Evolutionary conservation across 2,329 filamentous ascomycete genomes (phyloP).

Genomic region (Penicillium sp.): DNA sequence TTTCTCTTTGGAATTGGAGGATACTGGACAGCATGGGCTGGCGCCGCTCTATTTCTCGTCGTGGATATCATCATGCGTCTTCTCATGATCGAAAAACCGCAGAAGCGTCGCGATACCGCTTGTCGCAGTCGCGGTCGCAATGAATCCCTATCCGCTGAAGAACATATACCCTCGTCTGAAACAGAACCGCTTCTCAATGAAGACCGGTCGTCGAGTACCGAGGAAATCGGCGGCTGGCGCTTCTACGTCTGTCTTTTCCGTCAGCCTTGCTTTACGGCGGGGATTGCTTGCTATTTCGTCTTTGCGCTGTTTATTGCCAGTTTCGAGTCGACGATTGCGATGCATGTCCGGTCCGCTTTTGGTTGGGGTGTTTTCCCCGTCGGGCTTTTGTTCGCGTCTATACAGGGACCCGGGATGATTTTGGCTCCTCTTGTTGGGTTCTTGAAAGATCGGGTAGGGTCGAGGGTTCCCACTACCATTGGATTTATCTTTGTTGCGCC

Average conservation of each 20-base stretch:
- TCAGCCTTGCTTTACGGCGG: constrained; percentile 6
- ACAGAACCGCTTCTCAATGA: not conserved
- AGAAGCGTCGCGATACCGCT: not conserved
- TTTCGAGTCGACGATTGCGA: constrained; percentile 12
- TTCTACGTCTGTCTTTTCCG: constrained; percentile 8
- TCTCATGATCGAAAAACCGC: constrained; percentile 7
- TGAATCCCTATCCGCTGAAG: not conserved
- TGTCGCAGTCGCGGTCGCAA: too few species aligned
- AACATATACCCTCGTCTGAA: not conserved
- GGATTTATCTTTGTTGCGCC: constrained; percentile 2
- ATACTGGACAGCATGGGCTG: constrained; percentile 29
- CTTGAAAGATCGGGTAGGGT: constrained; percentile 5
- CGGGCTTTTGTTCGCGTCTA: constrained; percentile 11
- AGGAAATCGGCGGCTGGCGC: constrained; percentile 4
- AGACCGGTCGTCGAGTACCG: not conserved
- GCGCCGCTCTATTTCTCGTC: constrained; percentile 22
- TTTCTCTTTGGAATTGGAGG: constrained; percentile 24
- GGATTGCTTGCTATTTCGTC: constrained; percentile 6
- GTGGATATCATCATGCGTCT: constrained; percentile 31
- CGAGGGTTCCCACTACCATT: not conserved
- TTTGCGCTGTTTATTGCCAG: constrained; percentile 12
- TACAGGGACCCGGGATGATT: constrained; percentile 11
- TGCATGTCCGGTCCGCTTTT: constrained; percentile 12
- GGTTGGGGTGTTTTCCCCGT: constrained; percentile 12
- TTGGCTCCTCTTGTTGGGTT: constrained; percentile 5